phyloP scores from a whole-genome alignment of 2,329 filamentous ascomycete genomes.

The Basipetospora chlamydospora region DNA sequence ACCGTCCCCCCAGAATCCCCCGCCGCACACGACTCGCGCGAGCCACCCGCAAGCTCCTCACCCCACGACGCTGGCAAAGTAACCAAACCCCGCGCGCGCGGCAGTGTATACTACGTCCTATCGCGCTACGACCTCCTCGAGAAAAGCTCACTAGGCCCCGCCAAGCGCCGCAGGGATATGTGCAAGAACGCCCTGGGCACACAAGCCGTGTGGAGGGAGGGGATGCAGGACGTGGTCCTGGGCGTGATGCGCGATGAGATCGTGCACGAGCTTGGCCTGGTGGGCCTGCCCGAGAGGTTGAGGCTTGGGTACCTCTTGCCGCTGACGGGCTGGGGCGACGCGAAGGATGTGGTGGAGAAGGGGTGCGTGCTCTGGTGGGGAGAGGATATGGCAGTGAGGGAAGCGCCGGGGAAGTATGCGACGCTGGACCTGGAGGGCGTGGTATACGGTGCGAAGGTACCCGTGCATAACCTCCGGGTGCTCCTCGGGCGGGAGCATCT shows the following conservation, averaged over 20 bases:
- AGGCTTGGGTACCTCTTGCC: background rate
- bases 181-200: background rate
- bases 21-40: too few relatives aligned
- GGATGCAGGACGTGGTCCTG: background rate
- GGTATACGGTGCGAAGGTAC: slow-evolving; percentile 15
- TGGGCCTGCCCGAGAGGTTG: background rate
- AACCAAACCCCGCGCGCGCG: too few relatives aligned
- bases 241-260: background rate
- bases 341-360: background rate
- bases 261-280: background rate
- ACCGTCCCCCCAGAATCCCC: too few relatives aligned
- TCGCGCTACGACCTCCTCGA: too few relatives aligned
- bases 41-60: too few relatives aligned
- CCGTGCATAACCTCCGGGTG: slow-evolving; percentile 28
- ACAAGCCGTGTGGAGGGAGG: background rate
- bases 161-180: background rate
- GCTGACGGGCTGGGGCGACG: background rate
- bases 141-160: too few relatives aligned
- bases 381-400: background rate
- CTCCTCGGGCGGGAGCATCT: slow-evolving; percentile 27
- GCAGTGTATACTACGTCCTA: too few relatives aligned
- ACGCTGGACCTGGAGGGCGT: slow-evolving; percentile 16
- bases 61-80: too few relatives aligned
- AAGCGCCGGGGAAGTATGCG: slow-evolving; percentile 1
- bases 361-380: slow-evolving; percentile 2